Conservation (phyloP, 345 rosid genomes). For the Kernera saxatilis region DNA sequence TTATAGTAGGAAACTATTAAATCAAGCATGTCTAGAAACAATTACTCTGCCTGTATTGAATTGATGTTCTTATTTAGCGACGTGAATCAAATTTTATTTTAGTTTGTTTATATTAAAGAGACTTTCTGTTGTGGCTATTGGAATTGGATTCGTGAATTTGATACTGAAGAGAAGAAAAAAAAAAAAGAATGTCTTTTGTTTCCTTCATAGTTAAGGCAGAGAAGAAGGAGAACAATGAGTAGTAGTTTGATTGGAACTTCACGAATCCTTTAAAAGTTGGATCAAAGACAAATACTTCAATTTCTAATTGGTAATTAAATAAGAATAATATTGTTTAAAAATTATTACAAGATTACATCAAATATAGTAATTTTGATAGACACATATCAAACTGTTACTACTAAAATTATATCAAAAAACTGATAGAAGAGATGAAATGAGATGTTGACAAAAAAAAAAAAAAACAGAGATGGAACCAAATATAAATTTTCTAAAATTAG, state of each 20-base stretch:
- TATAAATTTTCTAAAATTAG: no score
- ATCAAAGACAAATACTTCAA: neutral
- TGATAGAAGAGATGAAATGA: no score
- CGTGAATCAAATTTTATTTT: no score
- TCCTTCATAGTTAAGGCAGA: conserved; percentile 29
- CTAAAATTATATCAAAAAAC: neutral
- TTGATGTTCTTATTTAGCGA: no score
- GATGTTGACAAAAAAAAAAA: no score
- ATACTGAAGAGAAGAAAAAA: neutral
- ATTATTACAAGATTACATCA: neutral
- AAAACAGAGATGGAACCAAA: neutral
- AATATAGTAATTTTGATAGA: neutral
- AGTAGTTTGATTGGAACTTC: conserved; percentile 1
- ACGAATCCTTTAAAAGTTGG: conserved; percentile 4
- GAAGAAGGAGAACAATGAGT: conserved; percentile 12
- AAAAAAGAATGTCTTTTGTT: conserved; percentile 11
- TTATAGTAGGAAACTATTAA: neutral
- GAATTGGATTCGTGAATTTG: conserved; percentile 35
- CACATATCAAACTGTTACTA: neutral
- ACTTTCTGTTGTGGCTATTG: conserved; percentile 18
- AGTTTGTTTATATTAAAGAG: conserved; percentile 8
- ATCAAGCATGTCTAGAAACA: no score
- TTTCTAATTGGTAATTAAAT: neutral
- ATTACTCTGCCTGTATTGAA: no score
- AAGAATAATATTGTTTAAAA: neutral